Conservation (phyloP, 345 rosid genomes). For the Melastoma malabathricum region DNA sequence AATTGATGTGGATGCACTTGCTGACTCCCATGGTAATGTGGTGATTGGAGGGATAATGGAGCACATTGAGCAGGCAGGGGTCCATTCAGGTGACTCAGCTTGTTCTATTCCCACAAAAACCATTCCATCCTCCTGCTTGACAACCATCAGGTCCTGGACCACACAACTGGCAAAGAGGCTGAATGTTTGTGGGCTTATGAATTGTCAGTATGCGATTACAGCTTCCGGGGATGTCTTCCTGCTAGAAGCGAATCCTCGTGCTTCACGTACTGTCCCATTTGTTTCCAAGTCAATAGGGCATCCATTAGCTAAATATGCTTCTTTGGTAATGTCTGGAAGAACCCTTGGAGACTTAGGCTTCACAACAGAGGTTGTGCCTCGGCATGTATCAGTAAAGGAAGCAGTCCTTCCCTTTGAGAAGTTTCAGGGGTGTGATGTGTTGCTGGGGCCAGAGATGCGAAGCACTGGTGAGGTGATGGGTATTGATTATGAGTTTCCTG, state of each 20-base stretch:
- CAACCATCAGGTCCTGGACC: slow-evolving; percentile 74
- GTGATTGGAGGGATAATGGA: slow-evolving; percentile 98
- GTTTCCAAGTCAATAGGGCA: slow-evolving; percentile 98
- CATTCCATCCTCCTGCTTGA: slow-evolving; percentile 56
- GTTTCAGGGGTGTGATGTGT: slow-evolving; percentile 87
- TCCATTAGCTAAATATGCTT: slow-evolving; percentile 88
- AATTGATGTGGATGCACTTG: slow-evolving; percentile 80
- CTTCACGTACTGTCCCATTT: slow-evolving; percentile 93
- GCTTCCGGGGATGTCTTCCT: slow-evolving; percentile 69
- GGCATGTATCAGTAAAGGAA: slow-evolving; percentile 82
- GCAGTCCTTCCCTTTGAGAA: slow-evolving; percentile 93
- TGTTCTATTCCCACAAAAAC: slow-evolving; percentile 86
- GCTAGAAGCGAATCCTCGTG: slow-evolving; percentile 97
- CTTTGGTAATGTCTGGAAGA: slow-evolving; percentile 82
- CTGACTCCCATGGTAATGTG: slow-evolving; percentile 68
- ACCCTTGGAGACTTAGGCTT: slow-evolving; percentile 57
- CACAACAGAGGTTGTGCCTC: slow-evolving; percentile 69
- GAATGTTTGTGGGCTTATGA: slow-evolving; percentile 91
- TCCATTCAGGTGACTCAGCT: slow-evolving; percentile 97
- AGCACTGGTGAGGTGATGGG: slow-evolving; percentile 99
- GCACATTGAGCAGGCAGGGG: slow-evolving; percentile 97
- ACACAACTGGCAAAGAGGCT: slow-evolving; percentile 59
- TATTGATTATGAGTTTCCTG: slow-evolving; percentile 47
- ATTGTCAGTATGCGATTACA: slow-evolving; percentile 85
- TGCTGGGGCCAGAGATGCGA: slow-evolving; percentile 93